A percentile compares a stretch with the other conserved stretches of the same genome.
Evolutionary conservation across 805 yeast species (phyloP).

Genomic region (Candida vartiovaarae): DNA sequence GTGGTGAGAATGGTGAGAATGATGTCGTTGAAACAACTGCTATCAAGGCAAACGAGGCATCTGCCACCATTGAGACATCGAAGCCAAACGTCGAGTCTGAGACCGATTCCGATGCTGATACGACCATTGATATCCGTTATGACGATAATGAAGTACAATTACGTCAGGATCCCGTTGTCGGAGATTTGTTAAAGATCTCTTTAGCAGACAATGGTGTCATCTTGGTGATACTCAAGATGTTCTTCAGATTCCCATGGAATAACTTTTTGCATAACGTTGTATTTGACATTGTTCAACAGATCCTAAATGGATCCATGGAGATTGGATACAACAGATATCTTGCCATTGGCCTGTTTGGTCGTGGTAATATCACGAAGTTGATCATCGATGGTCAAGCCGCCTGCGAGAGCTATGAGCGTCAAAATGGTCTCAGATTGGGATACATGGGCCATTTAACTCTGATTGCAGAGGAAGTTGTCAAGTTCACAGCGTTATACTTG

Average conservation of each 20-base stretch:
- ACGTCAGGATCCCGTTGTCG: conserved; percentile 63
- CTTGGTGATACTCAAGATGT: conserved; percentile 60
- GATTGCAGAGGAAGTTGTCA: conserved; percentile 93
- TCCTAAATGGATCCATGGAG: conserved; percentile 81
- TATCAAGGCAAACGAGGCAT: neutral
- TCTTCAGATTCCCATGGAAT: conserved; percentile 91
- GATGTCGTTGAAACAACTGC: neutral
- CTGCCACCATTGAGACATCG: neutral
- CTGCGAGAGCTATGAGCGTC: conserved; percentile 54
- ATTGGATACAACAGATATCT: conserved; percentile 78
- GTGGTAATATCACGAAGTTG: conserved; percentile 49
- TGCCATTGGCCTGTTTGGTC: conserved; percentile 64
- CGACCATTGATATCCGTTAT: conserved; percentile 26
- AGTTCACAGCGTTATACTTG: conserved; percentile 43
- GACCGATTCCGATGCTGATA: conserved; percentile 21
- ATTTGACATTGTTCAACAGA: conserved; percentile 92
- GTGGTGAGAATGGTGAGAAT: conserved; percentile 1
- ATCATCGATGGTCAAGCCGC: conserved; percentile 56
- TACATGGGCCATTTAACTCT: conserved; percentile 96
- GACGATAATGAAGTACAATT: conserved; percentile 34
- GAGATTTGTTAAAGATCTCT: conserved; percentile 81
- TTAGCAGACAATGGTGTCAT: conserved; percentile 69
- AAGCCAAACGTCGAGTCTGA: conserved; percentile 19
- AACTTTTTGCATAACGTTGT: conserved; percentile 96
- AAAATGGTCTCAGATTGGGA: conserved; percentile 66